Percentiles rank a stretch among this genome's conserved stretches.
phyloP scores from a whole-genome alignment of 106 monocot species.

The Amphibolis antarctica region DNA sequence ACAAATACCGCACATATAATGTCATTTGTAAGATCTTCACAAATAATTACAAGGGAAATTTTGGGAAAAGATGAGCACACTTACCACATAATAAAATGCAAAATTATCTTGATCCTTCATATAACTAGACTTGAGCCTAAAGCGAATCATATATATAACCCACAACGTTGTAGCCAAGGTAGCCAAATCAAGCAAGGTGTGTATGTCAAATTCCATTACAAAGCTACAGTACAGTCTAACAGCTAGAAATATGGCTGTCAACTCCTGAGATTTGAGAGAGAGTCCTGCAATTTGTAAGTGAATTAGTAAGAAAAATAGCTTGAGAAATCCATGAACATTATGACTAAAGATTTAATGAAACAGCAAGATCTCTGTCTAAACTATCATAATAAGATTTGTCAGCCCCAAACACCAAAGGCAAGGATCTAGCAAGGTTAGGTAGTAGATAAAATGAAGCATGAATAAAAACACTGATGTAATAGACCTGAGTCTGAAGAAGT shows the following conservation, averaged over 20 bases:
- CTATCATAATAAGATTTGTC: no score
- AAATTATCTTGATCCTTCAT: slow-evolving; percentile 16
- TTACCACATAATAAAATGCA: slow-evolving; percentile 15
- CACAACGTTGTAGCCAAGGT: slow-evolving; percentile 14
- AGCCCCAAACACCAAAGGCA: no score
- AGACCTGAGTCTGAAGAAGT: no score
- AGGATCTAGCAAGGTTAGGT: no score
- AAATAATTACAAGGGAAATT: neutral
- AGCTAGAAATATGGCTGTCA: slow-evolving; percentile 21
- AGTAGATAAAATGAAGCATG: no score
- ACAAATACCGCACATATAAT: no score
- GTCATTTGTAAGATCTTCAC: no score
- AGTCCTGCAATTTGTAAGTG: slow-evolving; percentile 7
- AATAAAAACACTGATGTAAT: no score
- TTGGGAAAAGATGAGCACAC: neutral
- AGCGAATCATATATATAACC: slow-evolving; percentile 27
- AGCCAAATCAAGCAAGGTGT: slow-evolving; percentile 17
- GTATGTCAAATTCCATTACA: slow-evolving; percentile 15
- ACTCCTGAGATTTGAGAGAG: slow-evolving; percentile 21
- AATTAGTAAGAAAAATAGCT: neutral
- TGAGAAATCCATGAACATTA: no score
- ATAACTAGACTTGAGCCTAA: slow-evolving; percentile 14
- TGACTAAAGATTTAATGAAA: no score
- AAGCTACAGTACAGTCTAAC: slow-evolving; percentile 24
- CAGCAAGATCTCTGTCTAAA: no score